Conservation (phyloP, 1,284 basidiomycete species). For the Puccinia horiana region DNA sequence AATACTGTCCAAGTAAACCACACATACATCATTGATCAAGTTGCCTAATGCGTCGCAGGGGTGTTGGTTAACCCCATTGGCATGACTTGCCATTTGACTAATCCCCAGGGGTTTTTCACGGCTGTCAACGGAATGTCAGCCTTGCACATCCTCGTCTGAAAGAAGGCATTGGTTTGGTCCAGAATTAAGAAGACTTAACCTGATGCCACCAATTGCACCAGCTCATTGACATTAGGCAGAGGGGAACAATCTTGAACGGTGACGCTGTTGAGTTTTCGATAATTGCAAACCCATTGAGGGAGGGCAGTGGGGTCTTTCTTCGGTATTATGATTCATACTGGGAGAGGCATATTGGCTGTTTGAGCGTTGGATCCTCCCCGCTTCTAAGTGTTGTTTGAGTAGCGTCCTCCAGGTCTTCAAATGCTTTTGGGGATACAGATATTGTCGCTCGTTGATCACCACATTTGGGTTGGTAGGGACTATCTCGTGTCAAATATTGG, state of each 20-base stretch:
- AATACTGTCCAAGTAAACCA: too few species aligned
- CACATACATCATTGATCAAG: background rate
- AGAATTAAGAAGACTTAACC: slow-evolving; percentile 51
- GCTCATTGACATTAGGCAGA: slow-evolving; percentile 52
- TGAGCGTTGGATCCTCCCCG: background rate
- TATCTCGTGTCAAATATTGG: background rate
- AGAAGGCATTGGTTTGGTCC: slow-evolving; percentile 51
- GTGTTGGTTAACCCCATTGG: slow-evolving; percentile 56
- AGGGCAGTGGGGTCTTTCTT: slow-evolving; percentile 50
- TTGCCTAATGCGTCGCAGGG: slow-evolving; percentile 58
- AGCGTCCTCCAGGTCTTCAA: background rate
- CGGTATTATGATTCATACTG: slow-evolving; percentile 24
- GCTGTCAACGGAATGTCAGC: slow-evolving; percentile 51
- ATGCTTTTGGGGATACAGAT: background rate
- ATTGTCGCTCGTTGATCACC: background rate
- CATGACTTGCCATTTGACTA: slow-evolving; percentile 51
- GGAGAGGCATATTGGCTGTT: slow-evolving; percentile 15
- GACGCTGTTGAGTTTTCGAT: background rate
- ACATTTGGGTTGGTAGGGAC: background rate
- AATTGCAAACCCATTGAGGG: slow-evolving; percentile 49
- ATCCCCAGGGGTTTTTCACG: slow-evolving; percentile 45
- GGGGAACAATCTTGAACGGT: slow-evolving; percentile 42
- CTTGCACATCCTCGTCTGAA: slow-evolving; percentile 46
- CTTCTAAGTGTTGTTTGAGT: background rate
- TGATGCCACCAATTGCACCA: slow-evolving; percentile 43